Conservation (phyloP, 2,329 filamentous ascomycete species). For the Chrysoporthe puriensis region DNA sequence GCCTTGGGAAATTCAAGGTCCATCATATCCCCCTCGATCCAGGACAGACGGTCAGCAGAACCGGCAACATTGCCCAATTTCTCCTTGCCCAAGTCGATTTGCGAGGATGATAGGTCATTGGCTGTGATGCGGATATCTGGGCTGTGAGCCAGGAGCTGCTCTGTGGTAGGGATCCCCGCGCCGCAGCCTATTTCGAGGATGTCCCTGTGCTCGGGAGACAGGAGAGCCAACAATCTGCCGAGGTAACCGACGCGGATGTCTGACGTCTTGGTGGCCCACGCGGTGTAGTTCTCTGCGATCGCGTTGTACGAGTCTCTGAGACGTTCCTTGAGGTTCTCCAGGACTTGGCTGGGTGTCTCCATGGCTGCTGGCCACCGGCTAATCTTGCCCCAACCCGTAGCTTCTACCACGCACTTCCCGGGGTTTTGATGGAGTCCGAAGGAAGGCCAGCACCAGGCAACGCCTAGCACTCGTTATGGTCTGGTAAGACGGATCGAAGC, state of each 20-base stretch:
- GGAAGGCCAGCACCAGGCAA: no score
- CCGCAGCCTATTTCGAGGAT: conserved; percentile 50
- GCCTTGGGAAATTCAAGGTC: conserved; percentile 34
- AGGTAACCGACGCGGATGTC: conserved; percentile 41
- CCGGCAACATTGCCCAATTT: conserved; percentile 33
- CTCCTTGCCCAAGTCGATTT: conserved; percentile 40
- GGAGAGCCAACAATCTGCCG: conserved; percentile 36
- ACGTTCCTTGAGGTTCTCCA: conserved; percentile 42
- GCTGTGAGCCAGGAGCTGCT: conserved; percentile 38
- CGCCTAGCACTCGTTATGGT: no score
- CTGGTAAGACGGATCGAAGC: no score
- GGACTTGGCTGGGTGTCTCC: background rate
- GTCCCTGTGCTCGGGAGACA: conserved; percentile 27
- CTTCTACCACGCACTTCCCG: background rate
- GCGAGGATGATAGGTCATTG: conserved; percentile 47
- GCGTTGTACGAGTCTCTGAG: conserved; percentile 45
- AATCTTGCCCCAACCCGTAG: background rate
- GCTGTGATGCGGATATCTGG: conserved; percentile 37
- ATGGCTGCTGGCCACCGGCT: background rate
- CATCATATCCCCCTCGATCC: conserved; percentile 25
- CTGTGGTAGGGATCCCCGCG: conserved; percentile 42
- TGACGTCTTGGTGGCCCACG: conserved; percentile 42
- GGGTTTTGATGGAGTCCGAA: background rate
- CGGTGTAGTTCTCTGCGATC: conserved; percentile 45
- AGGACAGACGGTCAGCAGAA: conserved; percentile 21